Evolutionary conservation across 345 rosid species (phyloP).

Genomic region (Syzygium grande): DNA sequence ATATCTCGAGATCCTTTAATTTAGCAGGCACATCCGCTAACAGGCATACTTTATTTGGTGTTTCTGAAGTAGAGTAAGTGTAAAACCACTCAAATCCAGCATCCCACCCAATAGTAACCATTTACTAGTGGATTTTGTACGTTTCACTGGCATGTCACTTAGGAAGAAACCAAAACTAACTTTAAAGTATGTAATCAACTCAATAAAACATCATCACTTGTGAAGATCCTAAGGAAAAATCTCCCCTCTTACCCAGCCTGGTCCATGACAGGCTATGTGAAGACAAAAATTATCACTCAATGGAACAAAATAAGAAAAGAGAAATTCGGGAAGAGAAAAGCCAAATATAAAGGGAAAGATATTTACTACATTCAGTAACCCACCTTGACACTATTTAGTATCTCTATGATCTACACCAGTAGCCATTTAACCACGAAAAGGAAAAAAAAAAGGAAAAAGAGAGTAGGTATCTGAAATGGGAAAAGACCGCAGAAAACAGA

Average conservation of each 20-base stretch:
- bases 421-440: background rate
- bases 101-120: background rate
- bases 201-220: background rate
- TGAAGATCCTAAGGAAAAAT: background rate
- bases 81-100: background rate
- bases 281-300: background rate
- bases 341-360: background rate
- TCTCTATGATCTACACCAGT: background rate
- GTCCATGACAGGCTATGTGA: background rate
- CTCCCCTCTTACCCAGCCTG: background rate
- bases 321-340: background rate
- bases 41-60: background rate
- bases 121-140: background rate
- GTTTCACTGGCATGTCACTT: background rate
- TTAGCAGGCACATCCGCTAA: background rate
- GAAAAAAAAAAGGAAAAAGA: background rate
- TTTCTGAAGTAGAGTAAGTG: background rate
- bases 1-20: background rate
- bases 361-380: background rate
- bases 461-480: background rate
- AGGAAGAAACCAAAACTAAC: background rate
- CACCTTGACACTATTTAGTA: background rate
- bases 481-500: background rate
- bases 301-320: background rate
- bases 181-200: background rate